phyloP scores from a whole-genome alignment of 2,329 filamentous ascomycete genomes.

The Penicillium sp. region DNA sequence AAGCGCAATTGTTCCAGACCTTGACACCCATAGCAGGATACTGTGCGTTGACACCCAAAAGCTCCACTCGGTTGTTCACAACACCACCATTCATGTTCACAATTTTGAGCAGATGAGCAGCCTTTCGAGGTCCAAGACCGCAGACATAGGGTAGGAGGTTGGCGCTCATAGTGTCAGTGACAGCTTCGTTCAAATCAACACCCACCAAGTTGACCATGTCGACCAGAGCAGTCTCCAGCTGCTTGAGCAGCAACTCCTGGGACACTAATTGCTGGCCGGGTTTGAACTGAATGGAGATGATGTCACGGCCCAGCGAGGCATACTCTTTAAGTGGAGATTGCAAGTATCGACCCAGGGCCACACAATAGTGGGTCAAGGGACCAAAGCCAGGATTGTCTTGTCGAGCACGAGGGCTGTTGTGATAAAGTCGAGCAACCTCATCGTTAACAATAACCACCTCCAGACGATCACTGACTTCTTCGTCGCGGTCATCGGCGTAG shows the following conservation, averaged over 20 bases:
- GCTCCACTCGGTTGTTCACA: conserved; percentile 78
- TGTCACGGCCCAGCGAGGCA: conserved; percentile 83
- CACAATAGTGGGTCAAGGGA: conserved; percentile 81
- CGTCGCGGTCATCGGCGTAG: conserved; percentile 79
- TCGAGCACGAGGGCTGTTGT: conserved; percentile 77
- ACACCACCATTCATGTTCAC: conserved; percentile 88
- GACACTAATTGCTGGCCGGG: conserved; percentile 85
- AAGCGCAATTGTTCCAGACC: conserved; percentile 96
- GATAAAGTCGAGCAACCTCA: conserved; percentile 93
- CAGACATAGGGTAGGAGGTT: conserved; percentile 88
- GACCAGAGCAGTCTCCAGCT: conserved; percentile 93
- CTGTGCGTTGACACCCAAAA: conserved; percentile 82
- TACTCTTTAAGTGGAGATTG: conserved; percentile 97
- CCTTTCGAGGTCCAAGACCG: conserved; percentile 88
- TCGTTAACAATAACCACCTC: conserved; percentile 93
- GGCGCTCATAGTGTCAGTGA: conserved; percentile 75
- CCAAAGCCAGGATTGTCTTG: conserved; percentile 78
- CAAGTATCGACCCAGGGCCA: conserved; percentile 84
- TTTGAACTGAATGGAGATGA: conserved; percentile 83
- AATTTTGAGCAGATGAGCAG: conserved; percentile 78
- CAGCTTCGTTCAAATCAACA: conserved; percentile 90
- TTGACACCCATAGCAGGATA: conserved; percentile 80
- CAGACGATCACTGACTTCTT: conserved; percentile 73
- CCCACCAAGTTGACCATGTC: conserved; percentile 98
- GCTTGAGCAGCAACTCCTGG: conserved; percentile 79